A percentile compares a stretch with the other conserved stretches of the same genome.
Conservation (phyloP, 2,329 filamentous ascomycete species). For the Karstenula rhodostoma region DNA sequence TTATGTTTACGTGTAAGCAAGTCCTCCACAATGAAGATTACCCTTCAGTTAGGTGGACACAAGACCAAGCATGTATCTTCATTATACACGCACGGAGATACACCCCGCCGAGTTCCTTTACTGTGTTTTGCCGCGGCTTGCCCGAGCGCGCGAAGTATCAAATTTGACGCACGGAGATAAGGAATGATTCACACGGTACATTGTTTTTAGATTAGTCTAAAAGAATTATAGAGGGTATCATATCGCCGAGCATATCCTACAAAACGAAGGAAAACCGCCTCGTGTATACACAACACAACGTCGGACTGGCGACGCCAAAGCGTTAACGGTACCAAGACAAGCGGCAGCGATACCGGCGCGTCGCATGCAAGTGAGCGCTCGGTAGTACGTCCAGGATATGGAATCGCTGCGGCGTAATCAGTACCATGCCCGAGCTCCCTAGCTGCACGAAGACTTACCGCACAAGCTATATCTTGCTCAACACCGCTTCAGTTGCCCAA, state of each 20-base stretch:
- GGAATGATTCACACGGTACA: not conserved
- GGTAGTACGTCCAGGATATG: not conserved
- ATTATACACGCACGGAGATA: no score
- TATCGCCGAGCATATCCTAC: not conserved
- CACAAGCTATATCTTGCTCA: constrained; percentile 4
- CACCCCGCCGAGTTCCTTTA: no score
- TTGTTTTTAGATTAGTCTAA: not conserved
- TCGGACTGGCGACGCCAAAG: no score
- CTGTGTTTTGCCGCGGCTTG: no score
- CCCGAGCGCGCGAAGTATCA: no score
- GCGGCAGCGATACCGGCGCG: constrained; percentile 13
- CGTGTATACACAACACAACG: not conserved
- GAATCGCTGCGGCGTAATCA: not conserved
- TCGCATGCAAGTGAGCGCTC: constrained; percentile 11
- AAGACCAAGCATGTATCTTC: no score
- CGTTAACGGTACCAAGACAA: not conserved
- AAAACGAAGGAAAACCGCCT: constrained; percentile 1
- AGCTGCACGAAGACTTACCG: not conserved
- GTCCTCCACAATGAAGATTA: no score
- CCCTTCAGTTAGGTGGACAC: no score
- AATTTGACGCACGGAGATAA: no score
- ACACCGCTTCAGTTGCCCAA: not conserved
- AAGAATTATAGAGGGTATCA: constrained; percentile 7
- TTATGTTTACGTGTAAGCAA: no score
- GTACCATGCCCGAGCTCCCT: not conserved